Evolutionary conservation across 441 rosid species (phyloP), one percentile per base, ranked within the genome.

Genomic region (Manihot esculenta): DNA sequence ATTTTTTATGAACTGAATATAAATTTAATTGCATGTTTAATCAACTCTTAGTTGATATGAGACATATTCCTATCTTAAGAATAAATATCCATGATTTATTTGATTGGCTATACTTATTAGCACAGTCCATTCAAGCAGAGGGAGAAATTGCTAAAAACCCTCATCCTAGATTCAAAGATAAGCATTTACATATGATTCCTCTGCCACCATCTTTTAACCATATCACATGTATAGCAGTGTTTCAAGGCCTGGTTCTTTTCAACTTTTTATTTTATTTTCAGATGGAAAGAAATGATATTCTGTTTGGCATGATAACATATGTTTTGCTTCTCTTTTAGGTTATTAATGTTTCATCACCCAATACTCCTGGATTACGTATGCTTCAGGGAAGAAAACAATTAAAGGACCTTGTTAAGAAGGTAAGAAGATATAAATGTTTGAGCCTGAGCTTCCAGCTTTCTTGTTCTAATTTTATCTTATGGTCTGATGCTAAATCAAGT

Each of bases 301-400:
- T 66, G 53, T 41, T 49, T 57, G 33, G 56, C 10, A 53, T 62
- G 62, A 26, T 42, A 21, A 49, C 55, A 7, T 38, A 5, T 45
- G 54, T 68, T 26, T 63, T 18, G 56, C 68, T 49, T 59, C 55
- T 14, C 61, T 45, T 69, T 26, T 69, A 94, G 99, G 99, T 92
- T 47, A 90, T 94, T 58, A 92, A 94, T 87, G 96, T 94, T 80
- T 94, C 99, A 79, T 94, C 97, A 3, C 98, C 99, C 20, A 94
- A 94, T 72, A 89, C 99, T 33, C 93, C 97, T 45, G 96, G 99
- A 48, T 77, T 94, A 80, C 97, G 97, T 27, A 88, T 82, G 89
- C 98, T 94, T 77, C 98, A 92, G 72, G 99, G 99, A 67, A 90
- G 98, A 76, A 92, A 89, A 78, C 93, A 94, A 67, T 84, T 94